phyloP scores from a whole-genome alignment of 768 basidiomycete species.

The Leccinum longicurvipes region DNA sequence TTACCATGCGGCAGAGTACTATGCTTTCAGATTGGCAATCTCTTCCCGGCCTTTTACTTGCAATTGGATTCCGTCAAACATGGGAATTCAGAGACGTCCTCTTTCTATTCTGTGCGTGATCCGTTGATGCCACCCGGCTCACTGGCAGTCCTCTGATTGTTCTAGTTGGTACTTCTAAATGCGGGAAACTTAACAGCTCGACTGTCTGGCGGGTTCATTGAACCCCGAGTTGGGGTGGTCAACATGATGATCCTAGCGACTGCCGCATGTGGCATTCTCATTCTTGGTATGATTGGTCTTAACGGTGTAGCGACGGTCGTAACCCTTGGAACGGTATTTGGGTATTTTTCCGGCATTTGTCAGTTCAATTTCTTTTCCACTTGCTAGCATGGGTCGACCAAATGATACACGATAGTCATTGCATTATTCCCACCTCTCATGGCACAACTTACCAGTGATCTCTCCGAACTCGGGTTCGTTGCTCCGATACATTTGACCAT shows the following conservation, averaged over 20 bases:
- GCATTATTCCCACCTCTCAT: constrained; percentile 40
- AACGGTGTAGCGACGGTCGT: constrained; percentile 34
- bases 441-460: constrained; percentile 40
- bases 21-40: too few species aligned
- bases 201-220: constrained; percentile 42
- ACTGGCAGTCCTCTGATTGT: neutral
- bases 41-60: too few species aligned
- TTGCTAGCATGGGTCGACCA: neutral
- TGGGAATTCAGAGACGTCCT: constrained; percentile 43
- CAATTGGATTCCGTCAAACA: constrained; percentile 49
- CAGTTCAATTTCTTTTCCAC: constrained; percentile 9
- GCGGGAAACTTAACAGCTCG: constrained; percentile 50
- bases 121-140: neutral
- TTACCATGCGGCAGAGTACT: too few species aligned
- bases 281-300: constrained; percentile 45
- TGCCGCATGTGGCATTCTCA: constrained; percentile 31
- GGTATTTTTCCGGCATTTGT: constrained; percentile 47
- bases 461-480: constrained; percentile 49
- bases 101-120: constrained; percentile 52
- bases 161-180: constrained; percentile 50
- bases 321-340: constrained; percentile 40
- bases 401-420: constrained; percentile 28
- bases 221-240: constrained; percentile 41
- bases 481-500: neutral
- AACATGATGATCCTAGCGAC: constrained; percentile 40